These are phyloP conservation scores for Sarocladium kiliense DNA, from an alignment of 2,329 filamentous ascomycete genomes.

Conservation along the genomic window DNA sequence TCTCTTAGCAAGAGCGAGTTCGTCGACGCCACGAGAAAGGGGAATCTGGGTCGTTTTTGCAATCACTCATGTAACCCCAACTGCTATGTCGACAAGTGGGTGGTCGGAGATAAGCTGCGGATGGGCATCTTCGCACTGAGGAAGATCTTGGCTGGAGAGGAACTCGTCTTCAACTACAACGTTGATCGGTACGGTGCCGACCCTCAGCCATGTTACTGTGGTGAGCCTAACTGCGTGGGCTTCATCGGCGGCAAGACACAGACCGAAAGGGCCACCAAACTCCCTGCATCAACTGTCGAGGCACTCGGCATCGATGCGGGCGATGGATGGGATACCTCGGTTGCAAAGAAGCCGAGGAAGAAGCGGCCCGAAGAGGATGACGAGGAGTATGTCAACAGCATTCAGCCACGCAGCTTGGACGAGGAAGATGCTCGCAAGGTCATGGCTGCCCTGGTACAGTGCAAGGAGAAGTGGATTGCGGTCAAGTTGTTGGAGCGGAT, in stretches of 20 bases:
- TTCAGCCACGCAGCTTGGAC: slow-evolving; percentile 72
- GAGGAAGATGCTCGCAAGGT: slow-evolving; percentile 86
- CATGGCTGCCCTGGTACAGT: slow-evolving; percentile 95
- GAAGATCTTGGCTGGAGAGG: slow-evolving; percentile 79
- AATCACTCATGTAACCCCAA: slow-evolving; percentile 99
- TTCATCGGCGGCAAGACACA: slow-evolving; percentile 98
- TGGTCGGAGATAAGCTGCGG: slow-evolving; percentile 91
- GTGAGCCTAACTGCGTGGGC: slow-evolving; percentile 87
- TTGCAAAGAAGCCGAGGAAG: slow-evolving; percentile 85
- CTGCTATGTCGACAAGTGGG: slow-evolving; percentile 99
- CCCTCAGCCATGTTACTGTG: slow-evolving; percentile 95
- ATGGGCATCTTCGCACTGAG: slow-evolving; percentile 98
- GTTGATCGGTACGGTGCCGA: slow-evolving; percentile 97
- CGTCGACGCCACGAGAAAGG: slow-evolving; percentile 94
- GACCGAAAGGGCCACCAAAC: slow-evolving; percentile 88
- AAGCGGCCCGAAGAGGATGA: slow-evolving; percentile 90
- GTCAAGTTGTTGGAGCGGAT: slow-evolving; percentile 91
- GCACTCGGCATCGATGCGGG: slow-evolving; percentile 91
- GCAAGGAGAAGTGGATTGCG: slow-evolving; percentile 98
- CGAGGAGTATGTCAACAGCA: slow-evolving; percentile 90
- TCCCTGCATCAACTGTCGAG: slow-evolving; percentile 85
- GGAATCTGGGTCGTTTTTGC: slow-evolving; percentile 94
- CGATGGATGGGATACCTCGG: slow-evolving; percentile 86
- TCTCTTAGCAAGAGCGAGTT: slow-evolving; percentile 95
- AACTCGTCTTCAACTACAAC: slow-evolving; percentile 99